Percentiles rank a stretch among this genome's conserved stretches.
Conservation (phyloP, 768 basidiomycete species). For the Terana coerulea region DNA sequence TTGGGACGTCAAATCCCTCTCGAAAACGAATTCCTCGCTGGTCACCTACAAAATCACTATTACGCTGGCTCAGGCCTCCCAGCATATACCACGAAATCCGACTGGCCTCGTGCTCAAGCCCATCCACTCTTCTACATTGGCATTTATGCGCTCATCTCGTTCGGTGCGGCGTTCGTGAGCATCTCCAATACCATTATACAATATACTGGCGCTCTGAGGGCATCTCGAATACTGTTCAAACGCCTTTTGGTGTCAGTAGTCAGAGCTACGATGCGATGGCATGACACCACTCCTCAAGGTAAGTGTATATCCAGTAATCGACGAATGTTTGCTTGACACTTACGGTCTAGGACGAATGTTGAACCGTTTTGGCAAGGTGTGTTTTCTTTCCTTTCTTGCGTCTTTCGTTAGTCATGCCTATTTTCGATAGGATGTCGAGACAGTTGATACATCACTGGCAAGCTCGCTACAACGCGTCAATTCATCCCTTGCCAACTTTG, state of each 20-base stretch:
- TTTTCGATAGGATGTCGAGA: constrained; percentile 70
- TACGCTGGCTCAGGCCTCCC: background rate
- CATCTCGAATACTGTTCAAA: constrained; percentile 36
- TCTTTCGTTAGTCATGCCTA: background rate
- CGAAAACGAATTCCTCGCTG: constrained; percentile 19
- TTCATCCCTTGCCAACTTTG: constrained; percentile 70
- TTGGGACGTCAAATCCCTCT: constrained; percentile 25
- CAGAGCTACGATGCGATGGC: constrained; percentile 80
- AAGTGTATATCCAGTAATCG: constrained; percentile 7
- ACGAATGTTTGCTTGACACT: background rate
- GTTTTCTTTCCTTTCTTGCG: background rate
- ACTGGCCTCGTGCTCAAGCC: constrained; percentile 45
- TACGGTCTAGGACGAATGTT: constrained; percentile 63
- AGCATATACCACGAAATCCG: background rate
- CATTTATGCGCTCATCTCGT: constrained; percentile 59
- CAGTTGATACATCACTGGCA: constrained; percentile 75
- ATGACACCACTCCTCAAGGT: constrained; percentile 82
- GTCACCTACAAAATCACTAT: constrained; percentile 19
- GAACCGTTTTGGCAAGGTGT: constrained; percentile 75
- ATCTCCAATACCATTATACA: constrained; percentile 49
- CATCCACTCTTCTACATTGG: constrained; percentile 72
- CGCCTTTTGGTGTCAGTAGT: constrained; percentile 67
- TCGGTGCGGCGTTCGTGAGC: constrained; percentile 43
- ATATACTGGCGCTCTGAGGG: constrained; percentile 52
- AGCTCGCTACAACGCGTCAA: constrained; percentile 73